Percentiles rank a stretch among this genome's conserved stretches.
Conservation (phyloP, 2,329 filamentous ascomycete genomes). For the Ascochyta lentis region DNA sequence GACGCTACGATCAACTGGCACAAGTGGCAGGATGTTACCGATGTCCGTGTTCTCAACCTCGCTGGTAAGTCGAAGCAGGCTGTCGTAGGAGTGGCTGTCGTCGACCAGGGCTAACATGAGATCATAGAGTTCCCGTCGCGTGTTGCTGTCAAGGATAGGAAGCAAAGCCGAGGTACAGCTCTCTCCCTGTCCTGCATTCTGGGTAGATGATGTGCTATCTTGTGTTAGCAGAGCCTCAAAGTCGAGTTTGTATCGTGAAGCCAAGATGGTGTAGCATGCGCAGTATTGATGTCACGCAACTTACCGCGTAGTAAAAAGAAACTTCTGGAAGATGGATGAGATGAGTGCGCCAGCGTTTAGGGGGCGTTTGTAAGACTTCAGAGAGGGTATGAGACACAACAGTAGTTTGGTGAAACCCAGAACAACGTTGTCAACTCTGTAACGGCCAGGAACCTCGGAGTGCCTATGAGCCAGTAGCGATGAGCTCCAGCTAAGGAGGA, state of each 20-base stretch:
- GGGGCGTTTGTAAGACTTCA: slow-evolving; percentile 51
- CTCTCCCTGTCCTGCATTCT: not conserved
- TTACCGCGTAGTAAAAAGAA: slow-evolving; percentile 42
- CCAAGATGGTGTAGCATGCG: not conserved
- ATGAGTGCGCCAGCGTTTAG: slow-evolving; percentile 40
- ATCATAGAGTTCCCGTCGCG: slow-evolving; percentile 48
- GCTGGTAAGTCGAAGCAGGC: slow-evolving; percentile 37
- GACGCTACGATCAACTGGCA: slow-evolving; percentile 65
- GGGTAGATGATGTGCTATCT: not conserved
- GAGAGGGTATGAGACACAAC: slow-evolving; percentile 44
- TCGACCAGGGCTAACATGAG: slow-evolving; percentile 43
- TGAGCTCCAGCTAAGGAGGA: slow-evolving; percentile 40
- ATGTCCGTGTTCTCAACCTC: slow-evolving; percentile 27
- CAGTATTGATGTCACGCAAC: slow-evolving; percentile 2
- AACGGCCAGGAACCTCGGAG: slow-evolving; percentile 44
- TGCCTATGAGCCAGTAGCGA: slow-evolving; percentile 45
- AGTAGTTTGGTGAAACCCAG: slow-evolving; percentile 52
- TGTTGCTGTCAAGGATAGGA: slow-evolving; percentile 46
- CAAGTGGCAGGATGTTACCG: slow-evolving; percentile 66
- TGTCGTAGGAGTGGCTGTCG: slow-evolving; percentile 36
- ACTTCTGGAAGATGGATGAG: slow-evolving; percentile 44
- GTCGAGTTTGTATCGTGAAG: not conserved
- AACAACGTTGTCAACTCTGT: slow-evolving; percentile 46
- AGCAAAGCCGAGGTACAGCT: slow-evolving; percentile 4
- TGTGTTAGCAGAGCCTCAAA: not conserved